These are phyloP conservation scores for Naegleria lovaniensis DNA, from an alignment of 208 protist species.

Conservation along the genomic window DNA sequence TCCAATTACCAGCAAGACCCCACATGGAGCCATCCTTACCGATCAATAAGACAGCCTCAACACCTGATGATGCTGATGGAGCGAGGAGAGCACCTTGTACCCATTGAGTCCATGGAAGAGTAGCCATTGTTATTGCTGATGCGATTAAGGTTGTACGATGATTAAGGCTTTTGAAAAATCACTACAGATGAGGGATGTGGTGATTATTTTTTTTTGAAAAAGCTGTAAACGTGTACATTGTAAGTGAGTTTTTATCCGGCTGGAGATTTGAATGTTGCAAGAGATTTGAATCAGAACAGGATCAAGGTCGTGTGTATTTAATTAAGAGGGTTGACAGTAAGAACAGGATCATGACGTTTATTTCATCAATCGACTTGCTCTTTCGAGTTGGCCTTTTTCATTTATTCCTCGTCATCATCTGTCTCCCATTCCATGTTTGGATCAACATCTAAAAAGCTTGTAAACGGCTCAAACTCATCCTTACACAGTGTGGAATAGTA, in stretches of 20 bases:
- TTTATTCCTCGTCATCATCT: slow-evolving; percentile 30
- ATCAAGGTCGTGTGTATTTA: too few relatives aligned
- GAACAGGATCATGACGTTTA: too few relatives aligned
- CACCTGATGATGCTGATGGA: neutral
- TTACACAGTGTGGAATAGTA: slow-evolving; percentile 33
- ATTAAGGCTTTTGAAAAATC: neutral
- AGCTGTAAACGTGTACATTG: too few relatives aligned
- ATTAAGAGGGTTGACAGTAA: too few relatives aligned
- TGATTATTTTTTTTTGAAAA: too few relatives aligned
- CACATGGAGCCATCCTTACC: neutral
- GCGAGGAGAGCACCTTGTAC: neutral
- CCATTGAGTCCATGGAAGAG: neutral
- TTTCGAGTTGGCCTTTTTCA: too few relatives aligned
- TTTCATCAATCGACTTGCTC: too few relatives aligned
- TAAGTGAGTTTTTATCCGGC: too few relatives aligned
- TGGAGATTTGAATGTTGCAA: too few relatives aligned
- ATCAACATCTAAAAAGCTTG: neutral
- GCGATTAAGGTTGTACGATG: neutral
- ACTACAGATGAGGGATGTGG: neutral
- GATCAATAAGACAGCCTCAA: neutral
- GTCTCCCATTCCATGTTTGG: slow-evolving; percentile 35
- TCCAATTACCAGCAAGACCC: neutral
- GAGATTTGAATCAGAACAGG: too few relatives aligned
- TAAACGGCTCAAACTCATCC: neutral
- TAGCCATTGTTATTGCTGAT: neutral